A percentile compares a stretch with the other conserved stretches of the same genome.
Conservation (phyloP, 768 basidiomycete species). For the Infundibulicybe gibba region DNA sequence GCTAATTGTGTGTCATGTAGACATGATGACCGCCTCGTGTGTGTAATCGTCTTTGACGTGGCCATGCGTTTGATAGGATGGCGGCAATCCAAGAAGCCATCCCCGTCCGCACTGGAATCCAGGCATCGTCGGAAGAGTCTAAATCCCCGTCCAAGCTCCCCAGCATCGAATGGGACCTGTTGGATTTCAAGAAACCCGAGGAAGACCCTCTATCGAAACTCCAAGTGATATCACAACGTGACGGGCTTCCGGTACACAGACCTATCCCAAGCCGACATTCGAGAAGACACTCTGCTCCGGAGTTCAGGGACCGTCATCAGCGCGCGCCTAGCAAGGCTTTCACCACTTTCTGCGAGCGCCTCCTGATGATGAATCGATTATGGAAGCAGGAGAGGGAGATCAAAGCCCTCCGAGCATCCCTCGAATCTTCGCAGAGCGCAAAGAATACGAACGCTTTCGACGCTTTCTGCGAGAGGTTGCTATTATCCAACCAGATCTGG, state of each 20-base stretch:
- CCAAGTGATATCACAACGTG: too few species aligned
- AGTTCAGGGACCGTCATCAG: not conserved
- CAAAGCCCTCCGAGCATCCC: slow-evolving; percentile 23
- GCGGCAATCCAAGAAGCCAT: too few species aligned
- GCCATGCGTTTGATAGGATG: too few species aligned
- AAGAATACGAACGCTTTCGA: slow-evolving; percentile 26
- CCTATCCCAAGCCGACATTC: too few species aligned
- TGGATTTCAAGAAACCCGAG: too few species aligned
- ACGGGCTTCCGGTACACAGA: too few species aligned
- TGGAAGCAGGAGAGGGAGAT: slow-evolving; percentile 38
- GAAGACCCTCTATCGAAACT: too few species aligned
- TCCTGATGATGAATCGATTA: slow-evolving; percentile 33
- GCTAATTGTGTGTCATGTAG: not conserved
- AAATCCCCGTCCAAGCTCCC: too few species aligned
- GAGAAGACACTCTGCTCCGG: too few species aligned
- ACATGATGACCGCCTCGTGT: not conserved
- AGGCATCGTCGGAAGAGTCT: too few species aligned
- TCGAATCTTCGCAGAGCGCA: slow-evolving; percentile 17
- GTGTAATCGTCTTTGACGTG: not conserved
- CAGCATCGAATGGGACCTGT: too few species aligned
- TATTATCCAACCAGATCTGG: slow-evolving; percentile 37
- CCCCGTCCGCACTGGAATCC: too few species aligned
- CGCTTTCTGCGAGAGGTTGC: slow-evolving; percentile 34
- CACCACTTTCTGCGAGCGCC: slow-evolving; percentile 34
- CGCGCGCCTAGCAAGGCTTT: slow-evolving; percentile 19